phyloP scores from a whole-genome alignment of 2,329 filamentous ascomycete genomes.

The Esteya vermicola region DNA sequence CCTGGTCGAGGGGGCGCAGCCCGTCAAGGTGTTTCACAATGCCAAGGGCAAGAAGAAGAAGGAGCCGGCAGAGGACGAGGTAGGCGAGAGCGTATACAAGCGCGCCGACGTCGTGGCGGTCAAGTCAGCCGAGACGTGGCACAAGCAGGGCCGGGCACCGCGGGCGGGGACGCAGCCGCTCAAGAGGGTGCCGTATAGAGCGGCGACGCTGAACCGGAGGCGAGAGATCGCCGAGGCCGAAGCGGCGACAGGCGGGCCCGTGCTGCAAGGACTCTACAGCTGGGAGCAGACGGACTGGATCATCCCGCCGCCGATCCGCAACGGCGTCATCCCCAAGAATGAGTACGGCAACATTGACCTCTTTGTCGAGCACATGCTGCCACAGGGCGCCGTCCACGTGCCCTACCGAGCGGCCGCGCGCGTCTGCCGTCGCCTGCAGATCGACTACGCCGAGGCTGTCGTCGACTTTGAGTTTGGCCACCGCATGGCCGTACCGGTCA shows the following conservation, averaged over 20 bases:
- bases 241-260: conserved; percentile 65
- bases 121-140: conserved; percentile 92
- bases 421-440: conserved; percentile 68
- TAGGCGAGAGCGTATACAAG: conserved; percentile 65
- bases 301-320: conserved; percentile 70
- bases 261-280: conserved; percentile 74
- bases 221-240: conserved; percentile 81
- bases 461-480: conserved; percentile 95
- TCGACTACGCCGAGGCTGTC: conserved; percentile 89
- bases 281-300: conserved; percentile 88
- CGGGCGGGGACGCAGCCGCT: conserved; percentile 56
- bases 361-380: conserved; percentile 88
- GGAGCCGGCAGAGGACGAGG: conserved; percentile 33
- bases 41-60: conserved; percentile 56
- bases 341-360: conserved; percentile 93
- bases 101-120: conserved; percentile 71
- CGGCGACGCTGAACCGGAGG: conserved; percentile 75
- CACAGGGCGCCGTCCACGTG: conserved; percentile 64
- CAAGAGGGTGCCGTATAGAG: conserved; percentile 80
- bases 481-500: conserved; percentile 82
- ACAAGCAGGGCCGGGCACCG: conserved; percentile 81
- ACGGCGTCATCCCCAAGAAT: conserved; percentile 87
- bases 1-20: conserved; percentile 50
- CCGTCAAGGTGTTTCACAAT: conserved; percentile 58
- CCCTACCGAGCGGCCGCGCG: conserved; percentile 63